Evolutionary conservation across 768 basidiomycete species (phyloP), one percentile per base, ranked within the genome.

Genomic region (Mycena galericulata): DNA sequence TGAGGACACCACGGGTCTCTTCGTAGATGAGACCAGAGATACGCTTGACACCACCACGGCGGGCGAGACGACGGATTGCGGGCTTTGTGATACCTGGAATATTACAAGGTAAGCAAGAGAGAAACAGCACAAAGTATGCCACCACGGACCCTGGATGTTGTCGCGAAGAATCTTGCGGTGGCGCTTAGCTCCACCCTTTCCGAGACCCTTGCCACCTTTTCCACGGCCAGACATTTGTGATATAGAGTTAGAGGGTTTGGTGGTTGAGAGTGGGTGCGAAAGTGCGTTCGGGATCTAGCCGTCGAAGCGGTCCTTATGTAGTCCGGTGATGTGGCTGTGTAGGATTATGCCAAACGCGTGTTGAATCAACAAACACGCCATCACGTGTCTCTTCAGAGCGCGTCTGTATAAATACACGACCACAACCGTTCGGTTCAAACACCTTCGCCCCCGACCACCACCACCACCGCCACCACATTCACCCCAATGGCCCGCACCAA

Each of bases 21-120:
- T 97, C 95, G 82, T 97, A 96, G 84, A 97, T 96, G 70, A 96
- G 89, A 80, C 95, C 89, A 47, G 92, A 93, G 76, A 95, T 94
- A 94, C 94, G 91, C 88, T 98, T 97, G 77, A 97, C 96, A 93
- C 97, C 96, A 77, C 96, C 95, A 88, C 96, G 93, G 80, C 94
- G 94, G 55, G 96, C 96, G 64, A 98, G 94, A 87, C 96, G 95
- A 87, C 92, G 93, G 80, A 97, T 90, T 76, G 92, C 95, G 73
- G 95, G 94, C 87, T 97, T 92, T 71, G 92, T 97, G 81, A 92
- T 96, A 86, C 88, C 93, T 90, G 78, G n/a, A 71, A 20, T 29
- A 46, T 17, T 55, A 27, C 4, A 24, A 29, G 24, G 27, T 18
- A 12, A 20, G 26, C 26, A 4, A 45, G 27, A n/a, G 46, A 69